Evolutionary conservation across 2,329 filamentous ascomycete species (phyloP).

Genomic region (Epichloe uncinata): DNA sequence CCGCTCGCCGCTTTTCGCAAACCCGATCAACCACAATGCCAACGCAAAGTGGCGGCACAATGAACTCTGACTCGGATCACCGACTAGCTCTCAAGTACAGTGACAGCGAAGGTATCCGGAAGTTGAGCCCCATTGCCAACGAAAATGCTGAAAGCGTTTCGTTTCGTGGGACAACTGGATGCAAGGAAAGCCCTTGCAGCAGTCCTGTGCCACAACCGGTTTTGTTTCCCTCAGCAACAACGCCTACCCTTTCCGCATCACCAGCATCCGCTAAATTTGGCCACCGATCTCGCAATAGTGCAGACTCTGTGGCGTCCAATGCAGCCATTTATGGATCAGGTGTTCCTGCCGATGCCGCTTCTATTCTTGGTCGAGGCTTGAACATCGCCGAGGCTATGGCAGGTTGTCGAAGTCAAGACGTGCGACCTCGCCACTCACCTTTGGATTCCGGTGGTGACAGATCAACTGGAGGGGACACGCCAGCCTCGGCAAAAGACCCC

Average conservation of each 20-base stretch:
- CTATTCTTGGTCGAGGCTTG: constrained; percentile 36
- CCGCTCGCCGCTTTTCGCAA: constrained; percentile 45
- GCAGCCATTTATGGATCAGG: constrained; percentile 50
- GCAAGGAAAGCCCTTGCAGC: constrained; percentile 48
- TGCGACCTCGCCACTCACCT: constrained; percentile 44
- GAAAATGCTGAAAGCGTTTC: constrained; percentile 42
- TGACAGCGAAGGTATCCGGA: constrained; percentile 47
- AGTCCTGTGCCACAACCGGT: constrained; percentile 44
- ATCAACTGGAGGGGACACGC: constrained; percentile 53
- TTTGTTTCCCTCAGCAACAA: constrained; percentile 34
- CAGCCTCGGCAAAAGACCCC: constrained; percentile 58
- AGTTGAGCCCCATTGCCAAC: constrained; percentile 60
- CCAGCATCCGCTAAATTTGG: constrained; percentile 40
- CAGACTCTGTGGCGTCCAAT: constrained; percentile 54
- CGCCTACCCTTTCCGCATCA: constrained; percentile 44
- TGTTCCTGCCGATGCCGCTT: constrained; percentile 41
- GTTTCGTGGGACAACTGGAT: constrained; percentile 26
- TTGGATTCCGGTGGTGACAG: constrained; percentile 49
- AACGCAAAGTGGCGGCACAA: constrained; percentile 33
- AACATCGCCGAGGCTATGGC: constrained; percentile 36
- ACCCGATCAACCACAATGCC: constrained; percentile 51
- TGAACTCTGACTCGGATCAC: constrained; percentile 45
- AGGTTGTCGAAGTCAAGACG: constrained; percentile 34
- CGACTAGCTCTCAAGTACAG: constrained; percentile 54
- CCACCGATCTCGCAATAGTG: constrained; percentile 56